Percentiles rank a stretch among this genome's conserved stretches.
Conservation (phyloP, 1,284 basidiomycete genomes). For the Volvariella volvacea region DNA sequence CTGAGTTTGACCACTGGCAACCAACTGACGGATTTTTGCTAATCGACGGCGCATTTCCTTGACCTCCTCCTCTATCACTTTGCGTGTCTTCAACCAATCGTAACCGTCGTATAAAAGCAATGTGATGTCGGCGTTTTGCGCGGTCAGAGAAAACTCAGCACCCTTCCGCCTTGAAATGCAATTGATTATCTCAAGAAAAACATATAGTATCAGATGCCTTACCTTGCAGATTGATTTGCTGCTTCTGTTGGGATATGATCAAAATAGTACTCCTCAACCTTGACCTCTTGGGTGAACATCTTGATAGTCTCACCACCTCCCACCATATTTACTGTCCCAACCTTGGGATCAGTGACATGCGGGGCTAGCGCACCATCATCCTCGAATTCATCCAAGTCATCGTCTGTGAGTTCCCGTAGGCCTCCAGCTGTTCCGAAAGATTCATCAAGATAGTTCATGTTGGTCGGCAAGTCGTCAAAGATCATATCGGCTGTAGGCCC, state of each 20-base stretch:
- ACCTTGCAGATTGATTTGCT: slow-evolving; percentile 40
- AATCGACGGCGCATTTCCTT: slow-evolving; percentile 83
- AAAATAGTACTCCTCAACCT: slow-evolving; percentile 68
- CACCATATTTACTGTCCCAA: slow-evolving; percentile 37
- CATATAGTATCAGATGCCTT: slow-evolving; percentile 15
- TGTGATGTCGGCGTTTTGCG: slow-evolving; percentile 57
- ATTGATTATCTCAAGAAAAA: slow-evolving; percentile 6
- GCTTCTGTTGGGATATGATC: slow-evolving; percentile 56
- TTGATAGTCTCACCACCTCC: slow-evolving; percentile 83
- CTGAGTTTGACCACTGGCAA: slow-evolving; percentile 88
- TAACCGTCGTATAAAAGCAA: slow-evolving; percentile 87
- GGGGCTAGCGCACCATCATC: slow-evolving; percentile 31
- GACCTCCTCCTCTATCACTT: slow-evolving; percentile 82
- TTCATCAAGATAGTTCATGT: slow-evolving; percentile 82
- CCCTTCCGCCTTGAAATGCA: slow-evolving; percentile 34
- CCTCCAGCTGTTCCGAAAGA: slow-evolving; percentile 75
- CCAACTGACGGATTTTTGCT: slow-evolving; percentile 87
- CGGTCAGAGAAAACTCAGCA: slow-evolving; percentile 43
- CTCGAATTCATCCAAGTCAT: slow-evolving; percentile 65
- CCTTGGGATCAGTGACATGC: slow-evolving; percentile 1
- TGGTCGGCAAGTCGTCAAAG: slow-evolving; percentile 84
- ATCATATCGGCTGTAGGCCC: slow-evolving; percentile 84
- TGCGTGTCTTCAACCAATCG: slow-evolving; percentile 86
- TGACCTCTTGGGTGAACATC: slow-evolving; percentile 57
- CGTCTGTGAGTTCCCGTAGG: slow-evolving; percentile 61